phyloP scores from a whole-genome alignment of 2,329 filamentous ascomycete genomes.

The Chrysoporthe austroafricana region DNA sequence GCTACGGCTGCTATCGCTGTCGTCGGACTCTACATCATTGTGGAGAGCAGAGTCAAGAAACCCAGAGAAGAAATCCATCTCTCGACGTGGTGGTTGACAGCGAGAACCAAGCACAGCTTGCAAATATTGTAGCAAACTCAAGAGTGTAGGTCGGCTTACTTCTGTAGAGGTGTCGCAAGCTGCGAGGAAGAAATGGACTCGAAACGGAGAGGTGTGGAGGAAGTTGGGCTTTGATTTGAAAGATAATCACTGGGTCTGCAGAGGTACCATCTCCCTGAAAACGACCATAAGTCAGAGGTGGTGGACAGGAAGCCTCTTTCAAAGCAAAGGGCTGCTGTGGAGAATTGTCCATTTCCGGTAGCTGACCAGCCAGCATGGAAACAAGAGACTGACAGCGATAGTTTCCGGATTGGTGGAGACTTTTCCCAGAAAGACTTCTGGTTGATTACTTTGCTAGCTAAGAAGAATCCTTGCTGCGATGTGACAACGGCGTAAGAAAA shows the following conservation, averaged over 20 bases:
- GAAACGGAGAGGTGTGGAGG: background rate
- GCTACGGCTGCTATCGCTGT: background rate
- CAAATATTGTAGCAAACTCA: background rate
- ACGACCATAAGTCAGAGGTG: background rate
- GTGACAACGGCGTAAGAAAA: background rate
- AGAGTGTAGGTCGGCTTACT: background rate
- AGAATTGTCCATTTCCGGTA: slow-evolving; percentile 12
- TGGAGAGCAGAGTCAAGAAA: background rate
- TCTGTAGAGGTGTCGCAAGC: background rate
- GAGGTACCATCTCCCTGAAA: background rate
- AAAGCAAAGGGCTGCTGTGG: background rate
- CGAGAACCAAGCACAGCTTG: background rate
- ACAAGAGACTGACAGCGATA: background rate
- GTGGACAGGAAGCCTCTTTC: background rate
- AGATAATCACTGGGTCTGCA: background rate
- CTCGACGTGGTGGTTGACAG: background rate
- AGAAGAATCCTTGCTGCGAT: background rate
- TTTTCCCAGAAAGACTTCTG: background rate
- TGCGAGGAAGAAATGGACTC: background rate
- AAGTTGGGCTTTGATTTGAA: slow-evolving; percentile 5
- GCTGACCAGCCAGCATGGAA: background rate
- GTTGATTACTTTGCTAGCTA: background rate
- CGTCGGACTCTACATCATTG: background rate
- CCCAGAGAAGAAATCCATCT: slow-evolving; percentile 7
- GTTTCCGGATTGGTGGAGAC: background rate